A percentile compares a stretch with the other conserved stretches of the same genome.
Conservation (phyloP, 306 rosid genomes). For the Datisca glomerata region DNA sequence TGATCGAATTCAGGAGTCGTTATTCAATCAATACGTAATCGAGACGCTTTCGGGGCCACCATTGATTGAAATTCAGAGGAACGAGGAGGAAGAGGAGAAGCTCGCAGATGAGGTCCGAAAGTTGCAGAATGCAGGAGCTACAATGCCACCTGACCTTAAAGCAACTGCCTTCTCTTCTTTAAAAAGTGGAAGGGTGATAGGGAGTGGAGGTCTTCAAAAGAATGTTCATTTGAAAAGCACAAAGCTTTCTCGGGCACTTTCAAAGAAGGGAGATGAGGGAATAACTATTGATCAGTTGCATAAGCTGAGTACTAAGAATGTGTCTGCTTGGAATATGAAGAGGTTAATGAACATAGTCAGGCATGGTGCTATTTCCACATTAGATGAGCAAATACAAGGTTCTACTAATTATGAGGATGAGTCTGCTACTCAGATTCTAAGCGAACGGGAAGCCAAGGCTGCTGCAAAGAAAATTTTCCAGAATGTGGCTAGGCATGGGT, state of each 20-base stretch:
- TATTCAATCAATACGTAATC: conserved; percentile 69
- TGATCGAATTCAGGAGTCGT: conserved; percentile 74
- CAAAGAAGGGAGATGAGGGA: conserved; percentile 39
- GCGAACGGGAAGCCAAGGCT: conserved; percentile 66
- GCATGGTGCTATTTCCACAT: conserved; percentile 51
- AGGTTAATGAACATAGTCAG: conserved; percentile 67
- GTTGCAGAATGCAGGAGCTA: conserved; percentile 83
- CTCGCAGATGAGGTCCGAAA: conserved; percentile 58
- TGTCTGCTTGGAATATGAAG: conserved; percentile 96
- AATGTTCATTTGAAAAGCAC: conserved; percentile 26
- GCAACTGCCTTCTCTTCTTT: conserved; percentile 22
- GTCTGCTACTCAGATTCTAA: conserved; percentile 39
- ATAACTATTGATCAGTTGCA: conserved; percentile 69
- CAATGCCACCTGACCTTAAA: conserved; percentile 57
- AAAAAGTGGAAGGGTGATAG: conserved; percentile 31
- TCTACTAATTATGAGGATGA: conserved; percentile 27
- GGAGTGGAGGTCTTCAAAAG: conserved; percentile 26
- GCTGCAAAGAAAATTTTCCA: conserved; percentile 78
- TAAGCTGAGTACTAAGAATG: conserved; percentile 56
- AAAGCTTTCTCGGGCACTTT: conserved; percentile 22
- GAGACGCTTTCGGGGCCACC: conserved; percentile 84
- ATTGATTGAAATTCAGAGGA: conserved; percentile 33
- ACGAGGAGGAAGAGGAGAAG: conserved; percentile 61
- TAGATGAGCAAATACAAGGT: conserved; percentile 53
- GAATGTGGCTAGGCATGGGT: conserved; percentile 62